Base-by-base conservation (phyloP, 805 yeast genomes). In the Ascoidea tarda region DNA sequence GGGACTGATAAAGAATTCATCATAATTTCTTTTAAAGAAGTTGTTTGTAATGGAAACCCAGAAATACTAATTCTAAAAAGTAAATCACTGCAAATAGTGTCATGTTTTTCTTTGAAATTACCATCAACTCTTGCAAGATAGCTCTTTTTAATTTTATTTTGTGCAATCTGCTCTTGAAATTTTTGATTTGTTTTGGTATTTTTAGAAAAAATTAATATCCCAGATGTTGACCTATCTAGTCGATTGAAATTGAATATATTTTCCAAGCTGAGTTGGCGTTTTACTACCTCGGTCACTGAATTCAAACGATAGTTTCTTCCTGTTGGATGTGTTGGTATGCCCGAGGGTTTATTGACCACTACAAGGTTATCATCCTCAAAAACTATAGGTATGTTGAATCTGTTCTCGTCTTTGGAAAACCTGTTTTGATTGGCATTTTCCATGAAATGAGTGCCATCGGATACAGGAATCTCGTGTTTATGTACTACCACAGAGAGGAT, bases 271-370 rank as follows among this genome's bases (percentile, higher is more conserved):
- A 73, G 64, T 59, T 90, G 95, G 52, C 79, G 78, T 64, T 87
- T 82, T 58, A 93, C 66, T 4, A 88, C 78, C 63, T 82, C 83
- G 8, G 95, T 86, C 21, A 87, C 76, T 0, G 95, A 79, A 63
- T 82, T 78, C 66, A 79, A 79, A 62, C 93, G 63, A 72, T 82
- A 80, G 44, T 4, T 10, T 57, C 90, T 69, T 0, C 98, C 99
- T 0, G 96, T 84, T 4, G 99, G 98, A 64, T 93, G 99, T 0
- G 87, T 96, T 0, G 99, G 97, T 2, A 93, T 75, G 0, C 99
- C 97, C 4, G 93, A 77, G 0, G 99, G 99, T 58, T 93, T 93
- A 64, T 91, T 96, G 28, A 93, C 82, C 3, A 86, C 95, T 5
- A 93, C 72, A 28, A 88, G 63, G 50, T 84, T 77, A 6, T 83